Conservation (phyloP, 768 basidiomycete species). For the Mycena metata region DNA sequence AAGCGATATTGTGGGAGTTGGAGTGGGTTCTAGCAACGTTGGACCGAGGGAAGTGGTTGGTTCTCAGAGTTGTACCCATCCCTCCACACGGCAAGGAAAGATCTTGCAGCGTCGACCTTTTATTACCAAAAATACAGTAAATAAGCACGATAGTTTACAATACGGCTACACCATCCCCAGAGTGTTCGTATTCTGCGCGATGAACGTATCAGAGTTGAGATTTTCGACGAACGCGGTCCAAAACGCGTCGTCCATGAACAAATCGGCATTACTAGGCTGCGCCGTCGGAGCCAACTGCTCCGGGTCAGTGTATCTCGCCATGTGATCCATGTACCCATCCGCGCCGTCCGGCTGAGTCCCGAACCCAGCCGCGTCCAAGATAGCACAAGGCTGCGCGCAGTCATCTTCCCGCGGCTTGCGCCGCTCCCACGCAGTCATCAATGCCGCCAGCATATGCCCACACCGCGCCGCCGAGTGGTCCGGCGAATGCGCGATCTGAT, state of each 20-base stretch:
- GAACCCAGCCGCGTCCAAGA: neutral
- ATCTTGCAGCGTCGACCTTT: too few species aligned
- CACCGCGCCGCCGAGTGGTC: slow-evolving; percentile 59
- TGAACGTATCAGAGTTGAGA: slow-evolving; percentile 38
- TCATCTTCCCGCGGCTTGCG: slow-evolving; percentile 7
- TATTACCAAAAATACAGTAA: too few species aligned
- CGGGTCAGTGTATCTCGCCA: neutral
- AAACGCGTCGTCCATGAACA: slow-evolving; percentile 58
- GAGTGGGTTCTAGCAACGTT: too few species aligned
- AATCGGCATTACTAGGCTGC: slow-evolving; percentile 43
- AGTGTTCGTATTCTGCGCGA: slow-evolving; percentile 7
- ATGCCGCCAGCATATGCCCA: slow-evolving; percentile 55
- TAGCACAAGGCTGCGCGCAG: neutral
- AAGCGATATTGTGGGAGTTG: too few species aligned
- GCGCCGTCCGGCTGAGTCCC: too few species aligned
- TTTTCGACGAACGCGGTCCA: slow-evolving; percentile 59
- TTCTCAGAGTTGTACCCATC: too few species aligned
- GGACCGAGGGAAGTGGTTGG: too few species aligned
- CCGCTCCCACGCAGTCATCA: slow-evolving; percentile 42
- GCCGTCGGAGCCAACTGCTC: neutral
- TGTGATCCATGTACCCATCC: too few species aligned
- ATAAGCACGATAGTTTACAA: too few species aligned
- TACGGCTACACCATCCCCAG: too few species aligned
- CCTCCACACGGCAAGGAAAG: too few species aligned
- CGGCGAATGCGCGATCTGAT: slow-evolving; percentile 50